Evolutionary conservation across 2,329 filamentous ascomycete species (phyloP).

Genomic region (Paecilomyces dactylethromorphus): DNA sequence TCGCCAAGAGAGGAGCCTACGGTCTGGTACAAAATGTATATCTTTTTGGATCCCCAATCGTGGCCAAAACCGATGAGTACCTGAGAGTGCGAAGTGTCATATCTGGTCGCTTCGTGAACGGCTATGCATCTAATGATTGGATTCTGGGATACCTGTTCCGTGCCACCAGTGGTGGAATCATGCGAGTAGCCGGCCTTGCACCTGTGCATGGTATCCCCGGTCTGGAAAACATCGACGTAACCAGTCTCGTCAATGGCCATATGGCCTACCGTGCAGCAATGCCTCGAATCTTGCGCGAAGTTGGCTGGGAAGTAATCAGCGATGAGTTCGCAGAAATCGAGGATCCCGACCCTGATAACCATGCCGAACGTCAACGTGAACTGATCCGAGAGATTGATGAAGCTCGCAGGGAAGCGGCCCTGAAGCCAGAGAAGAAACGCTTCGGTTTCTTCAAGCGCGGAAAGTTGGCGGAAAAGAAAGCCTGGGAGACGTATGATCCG

Average conservation of each 20-base stretch:
- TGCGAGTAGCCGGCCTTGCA: slow-evolving; percentile 76
- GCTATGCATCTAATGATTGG: slow-evolving; percentile 93
- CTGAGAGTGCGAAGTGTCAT: slow-evolving; percentile 74
- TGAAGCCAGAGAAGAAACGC: slow-evolving; percentile 63
- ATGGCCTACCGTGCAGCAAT: slow-evolving; percentile 96
- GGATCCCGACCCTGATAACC: slow-evolving; percentile 92
- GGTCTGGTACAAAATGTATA: slow-evolving; percentile 93
- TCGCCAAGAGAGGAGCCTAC: slow-evolving; percentile 74
- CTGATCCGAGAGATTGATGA: slow-evolving; percentile 96
- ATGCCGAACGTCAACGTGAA: slow-evolving; percentile 78
- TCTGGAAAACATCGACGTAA: slow-evolving; percentile 84
- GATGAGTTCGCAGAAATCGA: slow-evolving; percentile 97
- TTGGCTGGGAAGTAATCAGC: slow-evolving; percentile 84
- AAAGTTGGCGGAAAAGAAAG: slow-evolving; percentile 67
- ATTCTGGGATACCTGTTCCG: slow-evolving; percentile 94
- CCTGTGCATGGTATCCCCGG: slow-evolving; percentile 69
- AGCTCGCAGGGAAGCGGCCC: slow-evolving; percentile 78
- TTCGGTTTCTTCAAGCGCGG: slow-evolving; percentile 78
- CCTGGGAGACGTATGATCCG: slow-evolving; percentile 93
- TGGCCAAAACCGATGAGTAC: slow-evolving; percentile 88
- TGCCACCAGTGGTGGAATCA: slow-evolving; percentile 85
- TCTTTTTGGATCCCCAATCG: slow-evolving; percentile 84
- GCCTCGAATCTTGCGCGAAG: slow-evolving; percentile 77
- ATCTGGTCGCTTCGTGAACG: slow-evolving; percentile 88
- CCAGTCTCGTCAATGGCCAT: slow-evolving; percentile 77